Conservation (phyloP, 495 filamentous ascomycete genomes). For the Parmelia sp. region DNA sequence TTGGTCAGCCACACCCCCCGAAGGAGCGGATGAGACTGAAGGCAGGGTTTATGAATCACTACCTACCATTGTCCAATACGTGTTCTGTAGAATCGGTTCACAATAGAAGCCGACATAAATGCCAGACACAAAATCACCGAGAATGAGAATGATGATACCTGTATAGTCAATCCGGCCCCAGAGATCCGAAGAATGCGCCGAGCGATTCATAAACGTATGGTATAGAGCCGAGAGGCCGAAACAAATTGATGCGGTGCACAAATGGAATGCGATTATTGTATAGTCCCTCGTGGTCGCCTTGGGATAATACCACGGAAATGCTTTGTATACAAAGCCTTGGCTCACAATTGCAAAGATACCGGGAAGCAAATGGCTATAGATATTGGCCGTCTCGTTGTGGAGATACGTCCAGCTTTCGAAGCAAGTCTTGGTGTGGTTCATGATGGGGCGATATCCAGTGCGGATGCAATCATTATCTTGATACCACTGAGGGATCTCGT, state of each 20-base stretch:
- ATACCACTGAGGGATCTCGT: constrained; percentile 32
- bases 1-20: not conserved
- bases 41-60: no score
- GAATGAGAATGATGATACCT: constrained; percentile 43
- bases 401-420: constrained; percentile 33
- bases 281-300: no score
- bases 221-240: no score
- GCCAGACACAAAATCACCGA: constrained; percentile 44
- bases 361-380: constrained; percentile 38
- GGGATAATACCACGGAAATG: no score
- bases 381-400: constrained; percentile 43
- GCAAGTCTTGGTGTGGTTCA: constrained; percentile 28
- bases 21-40: not conserved
- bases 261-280: no score
- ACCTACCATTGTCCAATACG: constrained; percentile 43
- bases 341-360: constrained; percentile 26
- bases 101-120: constrained; percentile 48
- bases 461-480: constrained; percentile 36
- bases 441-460: constrained; percentile 36
- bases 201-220: no score
- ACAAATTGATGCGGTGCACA: no score
- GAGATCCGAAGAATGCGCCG: constrained; percentile 9
- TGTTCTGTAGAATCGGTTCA: constrained; percentile 35
- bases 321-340: not conserved
- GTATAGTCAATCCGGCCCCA: constrained; percentile 45